Evolutionary conservation across 2,329 filamentous ascomycete species (phyloP), one percentile per base, ranked within the genome.

Genomic region (Neoarthrinium moseri): DNA sequence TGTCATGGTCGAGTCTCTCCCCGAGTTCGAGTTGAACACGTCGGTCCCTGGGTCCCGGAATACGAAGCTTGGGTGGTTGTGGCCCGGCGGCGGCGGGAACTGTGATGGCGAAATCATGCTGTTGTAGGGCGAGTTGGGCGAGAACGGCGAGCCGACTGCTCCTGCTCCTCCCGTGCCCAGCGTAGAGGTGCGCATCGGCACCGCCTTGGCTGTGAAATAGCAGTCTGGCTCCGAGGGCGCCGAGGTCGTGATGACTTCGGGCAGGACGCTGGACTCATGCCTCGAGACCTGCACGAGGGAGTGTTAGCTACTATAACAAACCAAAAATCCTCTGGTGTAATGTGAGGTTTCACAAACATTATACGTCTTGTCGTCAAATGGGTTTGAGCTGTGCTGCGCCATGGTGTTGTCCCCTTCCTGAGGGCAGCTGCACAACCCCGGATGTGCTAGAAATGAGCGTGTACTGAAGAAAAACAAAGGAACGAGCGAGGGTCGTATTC

Each of bases 141-240:
- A 43, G 7, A 43, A 22, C 3, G 27, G 26, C 20, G 40, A 40
- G 37, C 15, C n/a, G n/a, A n/a, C n/a, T n/a, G 27, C 11, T 17
- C n/a, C 18, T 5, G 24, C n/a, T n/a, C 26, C 26, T 3, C 22
- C 29, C 11, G 29, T 17, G 26, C 17, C 11, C n/a, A 29, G 26
- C 15, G 30, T 24, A 15, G 39, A 43, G 10, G 39, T 24, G 12
- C 29, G 39, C 26, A 43, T 34, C 15, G 39, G 29, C n/a, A 43
- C 39, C 8, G 39, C 39, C 29, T 43, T 43, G 27, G 26, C 39
- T n/a, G 39, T 43, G 29, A 43, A 43, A 29, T 43, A 43, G 39
- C 29, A 21, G 27, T 33, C 39, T 12, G 26, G 8, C 12, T 27
- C 12, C 18, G 26, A 32, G 11, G 18, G 13, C 29, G 39, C 27